These are phyloP conservation scores for Takakia lepidozioides DNA, from an alignment of 225 moss, liverwort and hornwort species.

Conservation along the genomic window DNA sequence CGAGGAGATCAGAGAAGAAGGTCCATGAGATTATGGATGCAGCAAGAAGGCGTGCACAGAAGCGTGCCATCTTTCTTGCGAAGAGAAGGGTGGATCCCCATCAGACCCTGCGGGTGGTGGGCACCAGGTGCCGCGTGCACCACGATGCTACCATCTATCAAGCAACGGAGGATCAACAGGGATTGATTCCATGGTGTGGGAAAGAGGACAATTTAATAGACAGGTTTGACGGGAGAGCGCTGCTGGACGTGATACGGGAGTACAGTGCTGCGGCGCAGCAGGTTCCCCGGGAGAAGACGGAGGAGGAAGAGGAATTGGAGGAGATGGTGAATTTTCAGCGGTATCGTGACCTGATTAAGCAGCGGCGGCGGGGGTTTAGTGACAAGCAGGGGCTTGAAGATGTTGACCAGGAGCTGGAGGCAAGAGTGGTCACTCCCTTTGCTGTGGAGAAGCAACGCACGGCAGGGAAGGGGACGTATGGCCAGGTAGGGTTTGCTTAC, in stretches of 20 bases:
- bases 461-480: conserved; percentile 67
- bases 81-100: conserved; percentile 97
- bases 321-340: conserved; percentile 99
- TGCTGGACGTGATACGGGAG: conserved; percentile 83
- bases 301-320: conserved; percentile 96
- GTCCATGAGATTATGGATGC: conserved; percentile 99
- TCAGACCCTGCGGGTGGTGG: conserved; percentile 87
- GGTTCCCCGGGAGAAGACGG: conserved; percentile 46
- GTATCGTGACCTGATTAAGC: conserved; percentile 95
- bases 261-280: conserved; percentile 36
- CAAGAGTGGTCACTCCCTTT: conserved; percentile 42
- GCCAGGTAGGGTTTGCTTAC: conserved; percentile 95
- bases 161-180: conserved; percentile 95
- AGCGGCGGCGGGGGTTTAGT: conserved; percentile 86
- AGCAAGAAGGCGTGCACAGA: conserved; percentile 90
- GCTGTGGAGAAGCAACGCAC: conserved; percentile 49
- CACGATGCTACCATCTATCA: conserved; percentile 94
- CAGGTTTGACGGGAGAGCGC: conserved; percentile 91
- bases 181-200: conserved; percentile 95
- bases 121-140: conserved; percentile 82
- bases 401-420: conserved; percentile 93
- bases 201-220: conserved; percentile 85
- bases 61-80: conserved; percentile 88
- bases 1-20: conserved; percentile 99
- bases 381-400: conserved; percentile 94